Base-by-base conservation (phyloP, 2,329 filamentous ascomycete genomes). In the Fusarium xylarioides region DNA sequence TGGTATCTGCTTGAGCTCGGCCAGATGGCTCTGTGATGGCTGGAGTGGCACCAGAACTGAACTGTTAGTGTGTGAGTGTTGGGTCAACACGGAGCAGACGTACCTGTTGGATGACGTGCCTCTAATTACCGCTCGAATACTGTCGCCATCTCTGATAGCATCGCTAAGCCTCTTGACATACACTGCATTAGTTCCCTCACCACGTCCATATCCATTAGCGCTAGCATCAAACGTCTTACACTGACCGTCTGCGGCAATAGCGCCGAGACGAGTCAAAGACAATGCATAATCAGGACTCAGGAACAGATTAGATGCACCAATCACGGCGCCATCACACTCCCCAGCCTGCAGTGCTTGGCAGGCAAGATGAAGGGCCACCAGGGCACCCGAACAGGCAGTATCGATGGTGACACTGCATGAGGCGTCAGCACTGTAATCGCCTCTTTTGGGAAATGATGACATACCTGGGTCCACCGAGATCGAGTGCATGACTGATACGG, bases 141-240 rank as follows among this genome's bases (percentile, higher is more conserved):
- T 84, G 67, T 91, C 87, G 6, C 86, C 85, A 66, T 88, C 86
- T 15, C 79, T 77, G 7, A 90, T 71, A 2, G 89, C 89, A 68
- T 88, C 84, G 4, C 82, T 79, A 0, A 91, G 80, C 2, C 82
- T 83, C 79, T 91, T 91, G 5, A 91, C 70, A 6, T 90, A 76
- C 4, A 91, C 76, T 18, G 86, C 82, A 1, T 83, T 87, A 23
- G 86, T 81, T 0, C 88, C 90, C 73, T 91, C 90, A 2, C 88
- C 89, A 19, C 89, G 84, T 2, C 85, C 88, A 75, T 91, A 91
- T 19, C 77, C 77, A 70, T 83, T 79, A 14, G 87, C 89, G 8
- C 81, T 81, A 11, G 81, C 77, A 71, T 89, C 89, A 76, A 86
- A 89, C 21, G 85, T 84, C 61, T 83, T 82, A 34, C 79, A 83